Evolutionary conservation across 805 yeast genomes (phyloP), one percentile per base, ranked within the genome.

Genomic region (Candida hungchunana): DNA sequence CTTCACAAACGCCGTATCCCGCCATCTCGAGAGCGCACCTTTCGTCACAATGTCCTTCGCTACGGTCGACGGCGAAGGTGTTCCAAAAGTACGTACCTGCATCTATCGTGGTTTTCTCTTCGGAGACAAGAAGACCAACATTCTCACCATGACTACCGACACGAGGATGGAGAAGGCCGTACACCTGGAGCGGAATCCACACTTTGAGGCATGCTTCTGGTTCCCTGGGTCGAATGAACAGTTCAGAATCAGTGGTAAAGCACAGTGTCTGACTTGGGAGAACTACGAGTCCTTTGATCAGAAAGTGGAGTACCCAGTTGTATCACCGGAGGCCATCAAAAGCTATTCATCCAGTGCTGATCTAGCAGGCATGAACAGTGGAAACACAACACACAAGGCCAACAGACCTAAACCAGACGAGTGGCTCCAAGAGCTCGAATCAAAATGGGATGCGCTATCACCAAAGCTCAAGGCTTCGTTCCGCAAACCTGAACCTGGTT

Each of bases 171-270:
- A 64, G 32, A 86, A 86, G 58, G 70, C 68, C 49, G 59, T 60
- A 11, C 82, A 82, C 48, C 57, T 66, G 15, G 13, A 29, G 3
- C 32, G 46, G 16, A 70, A 78, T 47, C 73, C 79, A 34, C 64
- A 66, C 37, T 80, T 77, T 55, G 95, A 86, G 60, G 83, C 86
- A 2, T 82, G 85, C 39, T 83, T 82, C 54, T 82, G 84, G 64
- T 82, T 85, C 53, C 72, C 67, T 7, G 66, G 64, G 16, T 56
- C 72, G 17, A 71, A 71, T 55, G 80, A 73, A 51, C 95, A 86
- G 59, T 82, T 79, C 55, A 66, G 95, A 47, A 65, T 86, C 42
- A 69, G 77, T 38, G 95, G 95, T 10, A 58, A 64, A 18, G 83
- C 83, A 11, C 69, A 76, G 43, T 50, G 66, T 10, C 56, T 78